Conservation (phyloP, 495 filamentous ascomycete genomes). For the Aspergillus coremiiformis region DNA sequence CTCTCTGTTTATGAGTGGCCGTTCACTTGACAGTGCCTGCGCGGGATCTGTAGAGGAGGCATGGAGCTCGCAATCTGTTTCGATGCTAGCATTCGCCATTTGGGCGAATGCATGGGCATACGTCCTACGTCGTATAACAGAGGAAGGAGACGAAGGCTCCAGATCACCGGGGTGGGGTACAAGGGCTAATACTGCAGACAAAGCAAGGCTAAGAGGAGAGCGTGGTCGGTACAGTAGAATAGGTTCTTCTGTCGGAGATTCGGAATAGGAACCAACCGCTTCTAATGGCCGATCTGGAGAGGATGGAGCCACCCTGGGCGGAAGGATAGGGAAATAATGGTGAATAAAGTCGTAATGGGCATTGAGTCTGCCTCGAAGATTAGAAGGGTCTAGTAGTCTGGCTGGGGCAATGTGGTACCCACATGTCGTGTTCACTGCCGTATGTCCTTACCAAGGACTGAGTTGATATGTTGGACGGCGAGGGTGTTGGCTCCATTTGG, state of each 20-base stretch:
- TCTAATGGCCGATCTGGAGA: conserved; percentile 40
- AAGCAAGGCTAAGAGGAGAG: conserved; percentile 47
- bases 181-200: conserved; percentile 49
- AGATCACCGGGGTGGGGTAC: conserved; percentile 48
- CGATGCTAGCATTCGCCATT: conserved; percentile 45
- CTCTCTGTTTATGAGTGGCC: conserved; percentile 36
- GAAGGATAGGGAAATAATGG: conserved; percentile 51
- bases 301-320: conserved; percentile 39
- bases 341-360: conserved; percentile 57
- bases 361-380: conserved; percentile 37
- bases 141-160: conserved; percentile 37
- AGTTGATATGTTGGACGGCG: conserved; percentile 19
- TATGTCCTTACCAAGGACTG: conserved; percentile 35
- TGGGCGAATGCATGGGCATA: conserved; percentile 51
- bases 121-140: conserved; percentile 41
- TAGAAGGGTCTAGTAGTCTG: conserved; percentile 10
- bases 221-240: conserved; percentile 38
- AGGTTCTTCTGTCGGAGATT: conserved; percentile 36
- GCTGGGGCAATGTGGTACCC: conserved; percentile 5
- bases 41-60: conserved; percentile 47
- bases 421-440: conserved; percentile 39
- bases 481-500: conserved; percentile 29
- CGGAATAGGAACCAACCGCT: conserved; percentile 33
- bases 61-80: conserved; percentile 49
- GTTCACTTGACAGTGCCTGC: conserved; percentile 42